Percentiles rank a stretch among this genome's conserved stretches.
Conservation (phyloP, 192 early-diverging fungal species). For the Kappamyces sp. region DNA sequence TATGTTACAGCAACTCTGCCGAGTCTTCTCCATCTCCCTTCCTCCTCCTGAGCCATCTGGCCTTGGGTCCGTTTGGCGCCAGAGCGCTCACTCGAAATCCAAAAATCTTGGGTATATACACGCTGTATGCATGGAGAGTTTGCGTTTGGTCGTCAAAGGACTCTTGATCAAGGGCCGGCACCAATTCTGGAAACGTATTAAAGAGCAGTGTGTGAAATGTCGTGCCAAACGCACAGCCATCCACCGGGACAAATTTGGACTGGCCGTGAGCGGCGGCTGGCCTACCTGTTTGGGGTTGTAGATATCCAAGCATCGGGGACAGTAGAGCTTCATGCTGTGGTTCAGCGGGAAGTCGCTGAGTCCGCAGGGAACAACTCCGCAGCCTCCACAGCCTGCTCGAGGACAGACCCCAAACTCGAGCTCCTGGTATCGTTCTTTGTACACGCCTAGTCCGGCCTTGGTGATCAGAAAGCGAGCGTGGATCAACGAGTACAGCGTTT, state of each 20-base stretch:
- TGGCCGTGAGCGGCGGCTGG: slow-evolving; percentile 7
- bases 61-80: slow-evolving; percentile 72
- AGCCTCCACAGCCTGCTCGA: slow-evolving; percentile 40
- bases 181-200: slow-evolving; percentile 73
- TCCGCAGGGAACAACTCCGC: slow-evolving; percentile 45
- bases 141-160: slow-evolving; percentile 7
- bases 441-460: slow-evolving; percentile 74
- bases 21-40: slow-evolving; percentile 26
- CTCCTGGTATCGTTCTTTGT: slow-evolving; percentile 50
- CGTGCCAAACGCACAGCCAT: slow-evolving; percentile 91
- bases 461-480: slow-evolving; percentile 91
- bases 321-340: slow-evolving; percentile 51
- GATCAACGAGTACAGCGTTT: slow-evolving; percentile 79
- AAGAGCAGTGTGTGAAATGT: slow-evolving; percentile 92
- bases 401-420: slow-evolving; percentile 52
- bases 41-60: slow-evolving; percentile 83
- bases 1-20: background rate
- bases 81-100: slow-evolving; percentile 83
- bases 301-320: slow-evolving; percentile 51
- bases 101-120: slow-evolving; percentile 84
- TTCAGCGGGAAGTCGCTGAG: slow-evolving; percentile 34
- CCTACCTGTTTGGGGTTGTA: slow-evolving; percentile 44
- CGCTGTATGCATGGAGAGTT: slow-evolving; percentile 34
- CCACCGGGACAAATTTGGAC: slow-evolving; percentile 38
- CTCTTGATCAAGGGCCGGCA: slow-evolving; percentile 41